Base-by-base conservation (phyloP, 2,329 filamentous ascomycete genomes). In the Coniochaeta pulveracea region DNA sequence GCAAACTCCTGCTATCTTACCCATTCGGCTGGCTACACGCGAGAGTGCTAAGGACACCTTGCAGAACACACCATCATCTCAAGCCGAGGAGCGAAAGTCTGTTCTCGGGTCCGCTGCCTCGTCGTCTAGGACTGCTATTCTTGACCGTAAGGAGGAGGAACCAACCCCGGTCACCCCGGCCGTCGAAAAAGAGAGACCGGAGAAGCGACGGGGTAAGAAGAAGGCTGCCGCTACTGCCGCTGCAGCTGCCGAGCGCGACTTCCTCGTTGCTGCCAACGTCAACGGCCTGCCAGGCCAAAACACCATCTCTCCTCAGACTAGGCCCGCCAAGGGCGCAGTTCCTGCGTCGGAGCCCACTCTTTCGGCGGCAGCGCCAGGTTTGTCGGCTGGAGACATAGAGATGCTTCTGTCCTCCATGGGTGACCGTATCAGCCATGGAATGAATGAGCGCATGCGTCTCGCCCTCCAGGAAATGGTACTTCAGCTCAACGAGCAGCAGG, bases 201-300 rank as follows among this genome's bases (percentile, higher is more conserved):
- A 85, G 46, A 70, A 70, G 48, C 75, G 71, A 47, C 50, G 59
- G 21, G 56, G 67, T 24, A 82, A 79, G 61, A 84, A 85, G 65
- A 89, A 85, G 64, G 71, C 67, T 38, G 64, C 62, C 37, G 53
- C 56, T 5, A 54, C 57, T 18, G 54, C 57, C 1, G 48, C 52
- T 0, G 52, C 56, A 3, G 51, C 59, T 6, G 36, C 46, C 41
- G 40, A 50, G 37, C 32, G 42, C 34, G 57, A 58, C 16, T 45
- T 59, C 54, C 34, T 49, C 56, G 36, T 48, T 43, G 11, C 28
- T 17, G 18, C 16, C 28, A 31, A 31, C 11, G 18, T 22, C 28
- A 31, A 31, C 11, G 28, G 28, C 10, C 11, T 18, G 18, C 15
- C 17, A 8, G 27, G 27, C 51, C 60, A 19, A 66, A 66, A 39